Percentiles rank a stretch among this genome's conserved stretches.
phyloP scores from a whole-genome alignment of 1,284 basidiomycete species.

The Leccinum insolens region DNA sequence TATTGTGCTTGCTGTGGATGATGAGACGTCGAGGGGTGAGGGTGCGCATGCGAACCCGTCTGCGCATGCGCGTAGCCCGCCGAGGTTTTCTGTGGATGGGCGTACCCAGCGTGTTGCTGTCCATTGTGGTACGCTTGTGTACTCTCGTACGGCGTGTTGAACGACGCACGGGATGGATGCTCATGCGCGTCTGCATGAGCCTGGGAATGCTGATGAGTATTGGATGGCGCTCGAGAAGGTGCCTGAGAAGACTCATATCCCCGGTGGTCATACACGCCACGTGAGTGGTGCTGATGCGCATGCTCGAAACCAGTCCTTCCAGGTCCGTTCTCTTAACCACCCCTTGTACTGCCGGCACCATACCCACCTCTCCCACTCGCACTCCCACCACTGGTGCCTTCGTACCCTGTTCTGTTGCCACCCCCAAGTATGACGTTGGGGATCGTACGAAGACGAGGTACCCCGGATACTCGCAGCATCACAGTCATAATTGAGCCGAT shows the following conservation, averaged over 20 bases:
- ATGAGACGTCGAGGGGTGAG: constrained; percentile 30
- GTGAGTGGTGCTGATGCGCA: constrained; percentile 1
- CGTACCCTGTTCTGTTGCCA: too few species aligned
- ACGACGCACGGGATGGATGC: constrained; percentile 27
- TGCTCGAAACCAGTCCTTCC: too few species aligned
- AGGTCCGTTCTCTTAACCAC: too few species aligned
- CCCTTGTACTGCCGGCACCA: too few species aligned
- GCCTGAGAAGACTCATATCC: constrained; percentile 29
- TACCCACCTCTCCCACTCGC: too few species aligned
- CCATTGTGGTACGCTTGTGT: constrained; percentile 31
- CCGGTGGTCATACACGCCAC: constrained; percentile 26
- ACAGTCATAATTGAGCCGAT: too few species aligned
- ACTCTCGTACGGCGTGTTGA: constrained; percentile 31
- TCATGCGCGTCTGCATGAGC: constrained; percentile 25
- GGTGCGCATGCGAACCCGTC: constrained; percentile 29
- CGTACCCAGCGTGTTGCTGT: constrained; percentile 22
- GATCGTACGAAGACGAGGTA: too few species aligned
- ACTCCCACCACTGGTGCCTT: too few species aligned
- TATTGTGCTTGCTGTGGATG: constrained; percentile 38
- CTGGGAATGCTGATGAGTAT: constrained; percentile 23
- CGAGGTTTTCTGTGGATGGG: constrained; percentile 30
- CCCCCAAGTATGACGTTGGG: too few species aligned
- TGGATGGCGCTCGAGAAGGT: constrained; percentile 25
- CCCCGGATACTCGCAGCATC: too few species aligned
- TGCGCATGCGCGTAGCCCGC: constrained; percentile 30